Conservation (phyloP, 805 yeast species). For the Candida corydali region DNA sequence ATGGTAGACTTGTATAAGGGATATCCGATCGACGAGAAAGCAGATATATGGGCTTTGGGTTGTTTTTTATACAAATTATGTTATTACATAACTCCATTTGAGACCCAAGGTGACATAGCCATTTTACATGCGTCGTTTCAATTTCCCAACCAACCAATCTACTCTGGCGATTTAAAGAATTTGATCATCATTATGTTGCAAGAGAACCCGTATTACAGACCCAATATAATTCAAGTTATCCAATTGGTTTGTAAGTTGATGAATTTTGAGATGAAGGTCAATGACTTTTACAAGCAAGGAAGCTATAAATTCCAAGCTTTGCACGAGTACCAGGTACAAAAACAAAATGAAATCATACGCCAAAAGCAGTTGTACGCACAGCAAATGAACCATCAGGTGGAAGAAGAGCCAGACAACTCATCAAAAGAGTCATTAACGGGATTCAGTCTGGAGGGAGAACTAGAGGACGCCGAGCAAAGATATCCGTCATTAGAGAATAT, state of each 20-base stretch:
- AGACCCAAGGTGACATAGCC: constrained; percentile 80
- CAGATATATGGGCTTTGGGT: constrained; percentile 97
- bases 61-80: constrained; percentile 85
- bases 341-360: constrained; percentile 28
- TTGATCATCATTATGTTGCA: constrained; percentile 76
- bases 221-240: constrained; percentile 81
- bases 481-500: constrained; percentile 40
- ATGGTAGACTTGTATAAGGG: constrained; percentile 88
- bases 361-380: constrained; percentile 40
- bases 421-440: constrained; percentile 6
- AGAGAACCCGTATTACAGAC: constrained; percentile 78
- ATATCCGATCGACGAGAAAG: constrained; percentile 81
- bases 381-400: constrained; percentile 22
- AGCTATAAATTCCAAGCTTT: constrained; percentile 55
- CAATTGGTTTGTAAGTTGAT: constrained; percentile 56
- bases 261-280: constrained; percentile 22
- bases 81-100: constrained; percentile 94
- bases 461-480: constrained; percentile 46
- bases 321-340: constrained; percentile 43
- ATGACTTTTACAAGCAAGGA: constrained; percentile 49
- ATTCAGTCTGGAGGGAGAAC: constrained; percentile 8
- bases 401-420: neutral
- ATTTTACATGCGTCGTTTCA: constrained; percentile 79
- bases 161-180: constrained; percentile 67
- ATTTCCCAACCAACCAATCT: constrained; percentile 67